Evolutionary conservation across 805 yeast genomes (phyloP).

Genomic region (Kazachstania bromeliacearum): DNA sequence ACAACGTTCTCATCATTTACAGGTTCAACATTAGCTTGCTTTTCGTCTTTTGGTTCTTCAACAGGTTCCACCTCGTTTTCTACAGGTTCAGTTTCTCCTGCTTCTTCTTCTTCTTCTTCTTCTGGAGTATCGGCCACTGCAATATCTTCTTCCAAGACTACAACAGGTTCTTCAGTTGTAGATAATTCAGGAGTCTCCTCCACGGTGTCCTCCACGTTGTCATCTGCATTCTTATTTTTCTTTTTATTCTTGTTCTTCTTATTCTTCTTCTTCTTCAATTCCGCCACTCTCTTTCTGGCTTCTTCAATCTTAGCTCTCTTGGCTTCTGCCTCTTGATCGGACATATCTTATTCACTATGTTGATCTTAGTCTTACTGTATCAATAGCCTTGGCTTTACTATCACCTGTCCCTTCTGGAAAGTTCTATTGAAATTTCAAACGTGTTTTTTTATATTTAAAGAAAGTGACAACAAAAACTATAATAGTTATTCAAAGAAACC

Average conservation of each 20-base stretch:
- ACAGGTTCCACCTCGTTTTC: conserved; percentile 1
- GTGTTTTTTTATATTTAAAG: not conserved
- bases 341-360: conserved; percentile 9
- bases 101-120: conserved; percentile 3
- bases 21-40: conserved; percentile 5
- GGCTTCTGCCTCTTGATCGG: conserved; percentile 29
- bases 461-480: not conserved
- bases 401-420: not conserved
- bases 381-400: not conserved
- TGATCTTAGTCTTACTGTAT: not conserved
- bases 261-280: conserved; percentile 51
- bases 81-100: conserved; percentile 8
- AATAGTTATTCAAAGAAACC: too few relatives aligned
- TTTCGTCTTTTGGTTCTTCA: conserved; percentile 6
- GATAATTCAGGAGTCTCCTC: not conserved
- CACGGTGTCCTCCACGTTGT: not conserved
- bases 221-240: conserved; percentile 18
- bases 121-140: conserved; percentile 5
- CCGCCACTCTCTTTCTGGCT: conserved; percentile 65
- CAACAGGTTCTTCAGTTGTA: conserved; percentile 9
- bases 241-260: conserved; percentile 37
- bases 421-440: not conserved
- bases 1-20: too few relatives aligned
- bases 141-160: conserved; percentile 20
- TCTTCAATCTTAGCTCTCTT: conserved; percentile 57